Percentiles rank a stretch among this genome's conserved stretches.
Conservation (phyloP, 441 rosid species). For the Omphalea diandra region DNA sequence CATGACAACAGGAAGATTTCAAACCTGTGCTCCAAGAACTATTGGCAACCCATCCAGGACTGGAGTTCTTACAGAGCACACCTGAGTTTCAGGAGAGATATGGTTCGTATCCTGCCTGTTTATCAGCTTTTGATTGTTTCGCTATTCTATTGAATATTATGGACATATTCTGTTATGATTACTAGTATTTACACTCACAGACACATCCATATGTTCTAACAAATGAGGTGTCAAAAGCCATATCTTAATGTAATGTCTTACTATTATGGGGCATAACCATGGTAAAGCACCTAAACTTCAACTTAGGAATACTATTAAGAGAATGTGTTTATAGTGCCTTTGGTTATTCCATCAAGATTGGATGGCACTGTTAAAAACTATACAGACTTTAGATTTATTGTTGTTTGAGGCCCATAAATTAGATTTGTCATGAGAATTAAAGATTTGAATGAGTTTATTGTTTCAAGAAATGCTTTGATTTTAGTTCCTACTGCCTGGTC, state of each 20-base stretch:
- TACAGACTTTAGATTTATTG: too few relatives aligned
- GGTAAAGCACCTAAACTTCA: background rate
- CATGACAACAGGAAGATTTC: slow-evolving; percentile 77
- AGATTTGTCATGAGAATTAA: too few relatives aligned
- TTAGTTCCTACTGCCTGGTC: too few relatives aligned
- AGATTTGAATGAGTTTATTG: too few relatives aligned
- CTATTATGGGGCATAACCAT: background rate
- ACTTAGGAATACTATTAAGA: background rate
- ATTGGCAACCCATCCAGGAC: slow-evolving; percentile 94
- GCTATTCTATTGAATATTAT: slow-evolving; percentile 12
- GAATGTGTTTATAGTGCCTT: background rate
- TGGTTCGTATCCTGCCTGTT: slow-evolving; percentile 51
- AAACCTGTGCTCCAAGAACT: slow-evolving; percentile 84
- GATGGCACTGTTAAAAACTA: too few relatives aligned
- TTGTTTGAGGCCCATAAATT: too few relatives aligned
- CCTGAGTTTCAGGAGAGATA: slow-evolving; percentile 99
- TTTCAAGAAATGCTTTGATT: too few relatives aligned
- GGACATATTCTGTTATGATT: slow-evolving; percentile 1
- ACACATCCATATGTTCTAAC: background rate
- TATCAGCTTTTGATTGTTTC: slow-evolving; percentile 8
- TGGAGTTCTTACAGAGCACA: slow-evolving; percentile 91
- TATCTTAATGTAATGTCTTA: background rate
- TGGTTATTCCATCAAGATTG: background rate
- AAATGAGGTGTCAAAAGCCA: background rate
- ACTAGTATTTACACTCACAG: background rate